Base-by-base conservation (phyloP, 2,329 filamentous ascomycete genomes). In the Bipolaris bicolor region DNA sequence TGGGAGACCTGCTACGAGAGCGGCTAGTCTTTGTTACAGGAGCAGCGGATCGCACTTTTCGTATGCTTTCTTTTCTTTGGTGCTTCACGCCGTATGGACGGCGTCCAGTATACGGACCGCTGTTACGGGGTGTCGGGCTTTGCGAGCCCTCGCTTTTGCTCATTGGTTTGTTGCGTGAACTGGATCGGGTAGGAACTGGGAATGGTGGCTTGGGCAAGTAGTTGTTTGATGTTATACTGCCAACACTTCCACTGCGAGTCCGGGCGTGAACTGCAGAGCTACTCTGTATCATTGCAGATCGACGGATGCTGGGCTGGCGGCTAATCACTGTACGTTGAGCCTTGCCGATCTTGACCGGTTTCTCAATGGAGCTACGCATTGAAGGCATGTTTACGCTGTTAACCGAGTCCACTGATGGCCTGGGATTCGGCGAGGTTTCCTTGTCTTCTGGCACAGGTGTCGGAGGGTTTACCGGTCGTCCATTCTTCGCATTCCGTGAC, bases 101-200 rank as follows among this genome's bases (percentile, higher is more conserved):
- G 29, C 75, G 68, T 39, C 68, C 59, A 47, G 68, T 56, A 49
- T 75, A 62, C 22, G 63, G 56, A 41, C 68, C 70, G 52, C 67
- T 70, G 76, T 82, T 68, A 31, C 86, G 83, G 18, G 83, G 82
- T 1, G 89, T 92, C 1, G 92, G 92, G 71, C 91, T 97, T 61
- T 87, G 84, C 39, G 87, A 88, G 3, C 90, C 90, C 61, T 97
- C 92, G 72, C 90, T 92, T 49, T 84, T 80, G 64, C 84, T 88
- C 58, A 87, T 77, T 0, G 87, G 85, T 20, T 88, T 84, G 68
- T 89, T 88, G 58, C 92, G 87, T 5, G 93, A 99, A 76, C 94
- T 98, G 29, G 91, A 90, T 55, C 95, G 84, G 3, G 88, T 89
- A 0, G 95, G 95, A 6, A 99, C 96, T 0, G 95, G 93, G 80